phyloP scores from a whole-genome alignment of 2,329 filamentous ascomycete species.

The Zelopaecilomyces penicillatus region DNA sequence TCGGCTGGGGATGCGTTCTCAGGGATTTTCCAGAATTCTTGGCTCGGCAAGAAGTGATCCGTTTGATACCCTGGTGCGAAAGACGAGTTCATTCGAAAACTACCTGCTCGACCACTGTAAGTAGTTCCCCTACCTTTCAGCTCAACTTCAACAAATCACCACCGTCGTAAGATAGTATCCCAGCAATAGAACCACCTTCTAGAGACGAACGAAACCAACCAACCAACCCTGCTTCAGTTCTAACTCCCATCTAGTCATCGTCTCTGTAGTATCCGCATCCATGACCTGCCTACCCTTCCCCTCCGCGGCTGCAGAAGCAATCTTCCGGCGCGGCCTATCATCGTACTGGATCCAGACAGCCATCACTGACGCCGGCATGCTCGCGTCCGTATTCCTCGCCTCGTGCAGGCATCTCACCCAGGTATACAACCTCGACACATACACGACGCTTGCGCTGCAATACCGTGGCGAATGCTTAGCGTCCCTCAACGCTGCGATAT shows the following conservation, averaged over 20 bases:
- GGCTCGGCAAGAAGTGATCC: slow-evolving; percentile 9
- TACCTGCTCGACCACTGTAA: slow-evolving; percentile 13
- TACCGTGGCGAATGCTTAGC: slow-evolving; percentile 13
- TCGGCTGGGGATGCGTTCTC: too few relatives aligned
- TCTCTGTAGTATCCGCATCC: not conserved
- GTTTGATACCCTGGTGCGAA: slow-evolving; percentile 7
- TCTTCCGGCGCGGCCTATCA: slow-evolving; percentile 8
- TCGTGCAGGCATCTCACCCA: slow-evolving; percentile 11
- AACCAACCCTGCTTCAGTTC: not conserved
- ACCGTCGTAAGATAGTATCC: not conserved
- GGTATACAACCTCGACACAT: slow-evolving; percentile 5
- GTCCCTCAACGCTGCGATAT: slow-evolving; percentile 6
- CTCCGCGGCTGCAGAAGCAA: not conserved
- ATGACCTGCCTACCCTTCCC: slow-evolving; percentile 6
- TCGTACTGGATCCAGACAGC: slow-evolving; percentile 13
- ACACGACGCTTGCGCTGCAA: not conserved
- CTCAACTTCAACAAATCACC: not conserved
- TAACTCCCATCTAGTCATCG: slow-evolving; percentile 2
- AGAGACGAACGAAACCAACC: not conserved
- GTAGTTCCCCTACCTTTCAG: not conserved
- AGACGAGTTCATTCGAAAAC: slow-evolving; percentile 4
- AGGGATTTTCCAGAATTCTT: not conserved
- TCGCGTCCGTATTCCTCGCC: slow-evolving; percentile 12
- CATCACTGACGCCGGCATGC: slow-evolving; percentile 13
- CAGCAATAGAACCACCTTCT: not conserved